phyloP scores from a whole-genome alignment of 495 filamentous ascomycete species.

The Penicillium turbatum region DNA sequence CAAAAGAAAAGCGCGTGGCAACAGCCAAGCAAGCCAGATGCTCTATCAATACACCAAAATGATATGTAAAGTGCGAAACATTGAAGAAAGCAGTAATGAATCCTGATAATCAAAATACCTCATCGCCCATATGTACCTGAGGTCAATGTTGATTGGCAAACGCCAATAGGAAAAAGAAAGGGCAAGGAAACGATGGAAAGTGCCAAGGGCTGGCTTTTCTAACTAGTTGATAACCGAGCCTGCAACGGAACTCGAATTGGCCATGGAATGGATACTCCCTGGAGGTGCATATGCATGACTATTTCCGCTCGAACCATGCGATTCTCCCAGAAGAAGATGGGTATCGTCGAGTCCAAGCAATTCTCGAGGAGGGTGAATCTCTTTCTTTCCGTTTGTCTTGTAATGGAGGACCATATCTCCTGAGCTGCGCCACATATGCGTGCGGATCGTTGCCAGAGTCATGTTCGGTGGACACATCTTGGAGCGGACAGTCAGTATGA shows the following conservation, averaged over 20 bases:
- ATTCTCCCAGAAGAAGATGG: constrained; percentile 6
- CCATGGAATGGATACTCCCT: constrained; percentile 35
- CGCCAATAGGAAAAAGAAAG: neutral
- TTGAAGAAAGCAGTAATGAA: neutral
- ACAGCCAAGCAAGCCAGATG: neutral
- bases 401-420: constrained; percentile 88
- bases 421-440: constrained; percentile 87
- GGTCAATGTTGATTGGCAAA: neutral
- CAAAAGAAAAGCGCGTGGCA: neutral
- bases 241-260: constrained; percentile 34
- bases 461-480: constrained; percentile 66
- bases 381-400: constrained; percentile 78
- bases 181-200: constrained; percentile 7
- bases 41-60: constrained; percentile 6
- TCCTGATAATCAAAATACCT: neutral
- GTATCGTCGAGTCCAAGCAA: constrained; percentile 19
- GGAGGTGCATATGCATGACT: constrained; percentile 23
- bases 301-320: constrained; percentile 20
- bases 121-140: constrained; percentile 20
- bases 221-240: constrained; percentile 27
- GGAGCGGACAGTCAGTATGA: neutral
- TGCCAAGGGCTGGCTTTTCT: neutral
- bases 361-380: constrained; percentile 28
- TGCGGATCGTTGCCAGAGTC: constrained; percentile 85
- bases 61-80: neutral